Percentiles rank a stretch among this genome's conserved stretches.
Conservation (phyloP, 176 grass and related monocot genomes). For the Carex kokanica region DNA sequence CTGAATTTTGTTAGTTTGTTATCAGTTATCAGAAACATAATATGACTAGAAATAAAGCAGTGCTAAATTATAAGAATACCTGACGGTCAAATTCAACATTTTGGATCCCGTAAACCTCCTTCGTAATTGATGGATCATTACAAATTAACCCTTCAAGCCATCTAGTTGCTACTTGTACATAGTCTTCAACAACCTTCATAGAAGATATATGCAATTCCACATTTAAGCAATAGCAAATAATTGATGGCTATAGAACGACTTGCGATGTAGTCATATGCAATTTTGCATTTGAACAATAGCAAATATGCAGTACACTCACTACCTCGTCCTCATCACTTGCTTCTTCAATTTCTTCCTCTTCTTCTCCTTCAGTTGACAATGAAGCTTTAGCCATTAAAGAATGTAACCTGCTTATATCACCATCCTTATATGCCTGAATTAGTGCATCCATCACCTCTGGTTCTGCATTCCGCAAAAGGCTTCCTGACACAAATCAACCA, state of each 20-base stretch:
- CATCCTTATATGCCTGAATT: slow-evolving; percentile 80
- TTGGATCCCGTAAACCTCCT: slow-evolving; percentile 80
- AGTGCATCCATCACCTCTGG: slow-evolving; percentile 93
- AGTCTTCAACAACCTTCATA: slow-evolving; percentile 51
- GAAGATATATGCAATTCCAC: slow-evolving; percentile 26
- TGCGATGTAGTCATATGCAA: not conserved
- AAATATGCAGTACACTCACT: slow-evolving; percentile 24
- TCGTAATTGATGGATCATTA: slow-evolving; percentile 78
- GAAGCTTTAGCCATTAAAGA: slow-evolving; percentile 38
- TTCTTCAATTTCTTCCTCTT: slow-evolving; percentile 42
- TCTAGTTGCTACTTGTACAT: slow-evolving; percentile 54
- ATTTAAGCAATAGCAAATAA: slow-evolving; percentile 18
- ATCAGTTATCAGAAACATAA: not conserved
- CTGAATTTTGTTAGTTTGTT: not conserved
- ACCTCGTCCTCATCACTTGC: slow-evolving; percentile 55
- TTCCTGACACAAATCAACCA: slow-evolving; percentile 43
- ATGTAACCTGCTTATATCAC: slow-evolving; percentile 49
- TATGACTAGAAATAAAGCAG: not conserved
- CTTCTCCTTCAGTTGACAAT: slow-evolving; percentile 36
- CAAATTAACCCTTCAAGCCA: slow-evolving; percentile 74
- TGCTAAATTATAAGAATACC: slow-evolving; percentile 35
- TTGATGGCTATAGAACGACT: not conserved
- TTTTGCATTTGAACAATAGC: slow-evolving; percentile 13
- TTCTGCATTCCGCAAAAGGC: slow-evolving; percentile 69
- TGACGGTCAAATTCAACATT: slow-evolving; percentile 89